A percentile compares a stretch with the other conserved stretches of the same genome.
These are phyloP conservation scores for Nothophytophthora sp. DNA, from an alignment of 352 stramenopile species.

Conservation along the genomic window DNA sequence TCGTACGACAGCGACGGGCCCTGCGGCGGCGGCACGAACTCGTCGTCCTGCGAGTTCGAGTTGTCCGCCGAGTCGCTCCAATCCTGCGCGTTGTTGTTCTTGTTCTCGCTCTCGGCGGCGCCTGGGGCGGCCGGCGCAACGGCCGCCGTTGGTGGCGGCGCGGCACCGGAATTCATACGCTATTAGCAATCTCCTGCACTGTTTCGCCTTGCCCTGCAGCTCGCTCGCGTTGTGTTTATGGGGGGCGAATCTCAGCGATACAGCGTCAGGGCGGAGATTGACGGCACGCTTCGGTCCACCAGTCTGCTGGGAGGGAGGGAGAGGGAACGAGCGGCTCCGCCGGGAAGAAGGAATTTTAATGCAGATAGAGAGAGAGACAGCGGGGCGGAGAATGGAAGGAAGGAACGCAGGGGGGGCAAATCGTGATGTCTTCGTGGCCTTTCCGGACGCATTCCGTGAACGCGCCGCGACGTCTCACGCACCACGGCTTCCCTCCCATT, in stretches of 20 bases:
- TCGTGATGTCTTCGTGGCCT: background rate
- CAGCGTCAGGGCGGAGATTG: too few species aligned
- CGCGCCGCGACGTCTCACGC: constrained; percentile 12
- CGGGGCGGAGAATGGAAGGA: background rate
- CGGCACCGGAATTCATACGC: constrained; percentile 20
- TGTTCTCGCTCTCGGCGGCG: constrained; percentile 8
- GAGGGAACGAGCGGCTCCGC: background rate
- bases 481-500: too few species aligned
- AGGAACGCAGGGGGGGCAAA: constrained; percentile 1
- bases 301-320: background rate
- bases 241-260: background rate
- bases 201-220: too few species aligned
- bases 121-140: constrained; percentile 2
- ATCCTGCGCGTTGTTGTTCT: constrained; percentile 25
- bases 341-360: background rate
- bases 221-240: background rate
- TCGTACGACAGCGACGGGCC: constrained; percentile 84
- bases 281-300: background rate
- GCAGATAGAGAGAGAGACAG: background rate
- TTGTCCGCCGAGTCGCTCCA: constrained; percentile 73
- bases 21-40: constrained; percentile 52
- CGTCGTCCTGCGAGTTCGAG: constrained; percentile 60
- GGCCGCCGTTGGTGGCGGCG: constrained; percentile 3
- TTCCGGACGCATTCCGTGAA: constrained; percentile 43
- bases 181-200: background rate